phyloP scores from a whole-genome alignment of 2,329 filamentous ascomycete species.

The Acrocalymma vagum region DNA sequence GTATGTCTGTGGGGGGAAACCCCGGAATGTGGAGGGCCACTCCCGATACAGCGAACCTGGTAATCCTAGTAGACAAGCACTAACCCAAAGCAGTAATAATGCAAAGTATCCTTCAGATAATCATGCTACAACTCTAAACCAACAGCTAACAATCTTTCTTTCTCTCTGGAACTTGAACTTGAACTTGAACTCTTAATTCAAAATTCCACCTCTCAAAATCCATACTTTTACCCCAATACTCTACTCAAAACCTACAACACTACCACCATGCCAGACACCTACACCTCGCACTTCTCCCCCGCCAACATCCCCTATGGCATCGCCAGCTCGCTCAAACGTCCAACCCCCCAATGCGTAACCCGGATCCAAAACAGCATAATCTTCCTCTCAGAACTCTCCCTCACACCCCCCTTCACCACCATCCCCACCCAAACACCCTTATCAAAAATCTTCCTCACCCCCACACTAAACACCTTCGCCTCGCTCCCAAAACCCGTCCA shows the following conservation, averaged over 20 bases:
- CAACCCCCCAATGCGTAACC: conserved; percentile 57
- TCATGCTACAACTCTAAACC: too few species aligned
- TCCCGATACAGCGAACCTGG: neutral
- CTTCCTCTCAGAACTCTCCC: conserved; percentile 58
- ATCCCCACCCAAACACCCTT: conserved; percentile 28
- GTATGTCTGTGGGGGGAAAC: too few species aligned
- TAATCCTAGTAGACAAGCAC: too few species aligned
- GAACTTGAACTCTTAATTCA: too few species aligned
- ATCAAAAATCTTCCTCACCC: conserved; percentile 38
- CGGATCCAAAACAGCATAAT: conserved; percentile 61
- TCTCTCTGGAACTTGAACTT: too few species aligned
- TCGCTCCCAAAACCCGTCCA: conserved; percentile 52
- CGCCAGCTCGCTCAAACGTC: conserved; percentile 28
- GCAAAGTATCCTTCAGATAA: too few species aligned
- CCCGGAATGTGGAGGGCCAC: conserved; percentile 9
- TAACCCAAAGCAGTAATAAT: too few species aligned
- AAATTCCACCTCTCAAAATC: too few species aligned
- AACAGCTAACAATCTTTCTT: too few species aligned
- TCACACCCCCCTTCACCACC: conserved; percentile 34
- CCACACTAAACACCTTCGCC: conserved; percentile 59
- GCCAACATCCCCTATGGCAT: conserved; percentile 44
- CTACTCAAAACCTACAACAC: neutral
- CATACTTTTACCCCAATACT: too few species aligned
- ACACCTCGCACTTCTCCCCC: conserved; percentile 37
- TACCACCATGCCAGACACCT: conserved; percentile 25